Evolutionary conservation across 345 rosid species (phyloP), one percentile per base, ranked within the genome.

Genomic region (Linum usitatissimum): DNA sequence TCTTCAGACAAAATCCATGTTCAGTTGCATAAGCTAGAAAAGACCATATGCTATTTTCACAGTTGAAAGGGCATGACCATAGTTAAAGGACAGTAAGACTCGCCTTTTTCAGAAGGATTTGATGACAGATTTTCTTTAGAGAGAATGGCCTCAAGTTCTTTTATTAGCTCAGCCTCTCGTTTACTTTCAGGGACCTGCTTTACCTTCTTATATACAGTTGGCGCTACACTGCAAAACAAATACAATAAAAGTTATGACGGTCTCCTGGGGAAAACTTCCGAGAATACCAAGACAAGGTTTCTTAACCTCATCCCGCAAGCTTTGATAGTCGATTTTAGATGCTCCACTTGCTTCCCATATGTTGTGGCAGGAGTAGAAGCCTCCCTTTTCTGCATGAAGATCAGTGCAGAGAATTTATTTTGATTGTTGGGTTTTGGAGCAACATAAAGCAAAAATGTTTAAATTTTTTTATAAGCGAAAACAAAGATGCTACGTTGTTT

Each of bases 101-200:
- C 23, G 90, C 97, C 97, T 78, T 86, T 87, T 71, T 87, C 94
- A 17, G 92, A 73, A 64, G 99, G 96, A 60, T 82, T 75, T 62
- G 88, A 71, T 18, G 97, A 90, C 75, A 90, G 70, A 56, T 94
- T 94, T 82, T 93, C 96, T 78, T 68, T 93, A 62, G 92, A 78
- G 71, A 93, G 97, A 61, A 93, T 82, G 64, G 79, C 83, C 75
- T 87, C 82, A 34, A 90, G 86, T 72, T 90, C 99, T 78, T 82
- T 82, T 64, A 90, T 77, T 55, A 93, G 73, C 69, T 73, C 77
- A 57, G 86, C 77, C 78, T 93, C 97, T 0, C 92, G 90, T 63
- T 90, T 83, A 63, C 78, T 81, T 80, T 90, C 97, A 61, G 92
- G 79, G 17, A 66, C 91, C 76, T 87, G 91, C 78, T 87, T 90